Evolutionary conservation across 2,329 filamentous ascomycete species (phyloP), one percentile per base, ranked within the genome.

Genomic region (Calonectria pseudoreteaudii): DNA sequence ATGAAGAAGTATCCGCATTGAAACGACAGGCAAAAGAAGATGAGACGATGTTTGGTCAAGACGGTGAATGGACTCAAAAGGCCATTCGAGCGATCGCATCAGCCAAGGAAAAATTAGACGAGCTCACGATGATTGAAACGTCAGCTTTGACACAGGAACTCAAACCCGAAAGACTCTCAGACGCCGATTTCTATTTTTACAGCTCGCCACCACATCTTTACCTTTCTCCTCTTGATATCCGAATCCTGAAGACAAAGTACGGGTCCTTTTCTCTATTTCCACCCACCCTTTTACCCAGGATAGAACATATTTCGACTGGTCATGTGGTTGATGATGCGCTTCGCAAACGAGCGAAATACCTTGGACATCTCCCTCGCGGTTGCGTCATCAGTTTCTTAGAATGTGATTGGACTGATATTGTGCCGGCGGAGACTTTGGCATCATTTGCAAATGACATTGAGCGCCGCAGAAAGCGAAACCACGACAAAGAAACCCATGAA

Each of bases 361-460:
- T 98, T 4, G 91, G 92, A 0, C 96, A 98, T 83, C 88, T 98
- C 8, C 96, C 96, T 0, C 92, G 94, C 66, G 96, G 96, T n/a
- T 98, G 95, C 82, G 93, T 98, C 77, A 94, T 98, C 52, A 95
- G 90, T 77, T 98, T 98, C 80, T 85, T 98, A 1, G 96, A 98
- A 85, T 98, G 96, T 81, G 95, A 98, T 83, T 98, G 96, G 96
- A 95, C 94, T 4, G 95, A 98, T 77, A 94, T 97, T 47, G 94
- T 98, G 7, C 90, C 92, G 4, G 88, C 92, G 0, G 93, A 94
- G 66, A 90, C 94, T 4, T 87, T 98, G n/a, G 92, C 92, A 49
- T 89, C 90, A 1, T 98, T 98, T 84, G 87, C 89, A n/a, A 85
- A 88, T 0, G 95, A 98, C 73, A 93, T 97, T 68, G 94, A 94